Evolutionary conservation across 345 rosid genomes (phyloP).

Genomic region (Eucalyptus albens): DNA sequence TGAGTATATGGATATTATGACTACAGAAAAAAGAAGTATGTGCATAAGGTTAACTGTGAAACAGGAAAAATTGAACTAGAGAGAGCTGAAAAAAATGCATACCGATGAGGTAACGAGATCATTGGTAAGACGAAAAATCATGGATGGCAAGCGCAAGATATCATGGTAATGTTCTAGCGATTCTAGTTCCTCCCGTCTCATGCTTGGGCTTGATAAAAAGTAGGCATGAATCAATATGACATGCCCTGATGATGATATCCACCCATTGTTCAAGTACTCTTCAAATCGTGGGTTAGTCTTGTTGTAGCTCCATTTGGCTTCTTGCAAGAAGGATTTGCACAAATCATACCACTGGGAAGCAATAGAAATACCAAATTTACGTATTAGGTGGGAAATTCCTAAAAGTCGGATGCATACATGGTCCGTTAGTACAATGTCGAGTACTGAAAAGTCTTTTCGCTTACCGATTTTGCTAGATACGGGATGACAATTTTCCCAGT

Average conservation of each 20-base stretch:
- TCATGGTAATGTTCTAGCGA: constrained; percentile 3
- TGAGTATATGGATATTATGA: not conserved
- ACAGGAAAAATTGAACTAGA: not conserved
- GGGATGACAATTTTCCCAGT: constrained; percentile 6
- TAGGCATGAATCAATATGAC: constrained; percentile 9
- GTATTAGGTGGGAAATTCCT: not conserved
- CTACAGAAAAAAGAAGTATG: not conserved
- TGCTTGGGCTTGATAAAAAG: not conserved
- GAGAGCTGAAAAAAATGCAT: not conserved
- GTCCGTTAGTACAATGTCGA: not conserved
- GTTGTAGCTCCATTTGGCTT: constrained; percentile 18
- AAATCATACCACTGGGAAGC: constrained; percentile 25
- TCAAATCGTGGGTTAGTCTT: constrained; percentile 6
- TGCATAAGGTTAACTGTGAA: not conserved
- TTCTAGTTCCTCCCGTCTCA: not conserved
- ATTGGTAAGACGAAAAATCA: constrained; percentile 17
- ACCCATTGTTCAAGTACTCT: constrained; percentile 23
- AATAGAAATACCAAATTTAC: not conserved
- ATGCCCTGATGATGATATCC: constrained; percentile 12
- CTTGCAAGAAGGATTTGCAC: constrained; percentile 19
- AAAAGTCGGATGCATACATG: no score
- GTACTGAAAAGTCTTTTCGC: not conserved
- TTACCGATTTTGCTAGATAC: constrained; percentile 8
- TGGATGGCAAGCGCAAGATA: constrained; percentile 13
- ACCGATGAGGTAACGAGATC: constrained; percentile 33